These are phyloP conservation scores for Vigna reflexopilosa DNA, from an alignment of 306 rosid genomes.

Conservation along the genomic window DNA sequence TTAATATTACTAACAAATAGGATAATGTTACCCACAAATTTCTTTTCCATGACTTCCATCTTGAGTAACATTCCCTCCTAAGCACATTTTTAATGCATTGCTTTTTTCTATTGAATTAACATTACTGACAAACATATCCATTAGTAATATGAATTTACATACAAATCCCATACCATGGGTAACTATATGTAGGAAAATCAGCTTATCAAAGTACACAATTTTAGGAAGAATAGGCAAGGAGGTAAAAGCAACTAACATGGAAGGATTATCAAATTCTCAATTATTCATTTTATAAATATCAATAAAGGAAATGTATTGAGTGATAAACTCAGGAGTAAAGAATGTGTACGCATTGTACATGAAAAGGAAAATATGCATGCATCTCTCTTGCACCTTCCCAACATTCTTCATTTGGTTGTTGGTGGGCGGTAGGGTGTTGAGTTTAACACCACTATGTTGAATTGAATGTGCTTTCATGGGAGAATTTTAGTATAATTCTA, in stretches of 20 bases:
- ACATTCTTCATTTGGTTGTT: not conserved
- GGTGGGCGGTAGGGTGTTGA: not conserved
- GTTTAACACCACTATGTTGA: not conserved
- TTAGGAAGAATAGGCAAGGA: not conserved
- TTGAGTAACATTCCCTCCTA: too few species aligned
- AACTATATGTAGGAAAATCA: too few species aligned
- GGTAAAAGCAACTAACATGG: constrained; percentile 7
- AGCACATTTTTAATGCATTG: too few species aligned
- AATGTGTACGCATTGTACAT: constrained; percentile 1
- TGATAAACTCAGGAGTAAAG: not conserved
- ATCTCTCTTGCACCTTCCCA: not conserved
- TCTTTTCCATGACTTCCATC: too few species aligned
- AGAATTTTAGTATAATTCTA: not conserved
- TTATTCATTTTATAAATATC: not conserved
- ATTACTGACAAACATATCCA: too few species aligned
- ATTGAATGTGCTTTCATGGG: not conserved
- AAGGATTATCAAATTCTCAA: not conserved
- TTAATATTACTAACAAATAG: too few species aligned
- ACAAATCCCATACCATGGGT: too few species aligned
- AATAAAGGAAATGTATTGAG: not conserved
- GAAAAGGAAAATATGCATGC: constrained; percentile 2
- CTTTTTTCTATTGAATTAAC: too few species aligned
- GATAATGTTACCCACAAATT: too few species aligned
- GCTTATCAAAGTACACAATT: constrained; percentile 13
- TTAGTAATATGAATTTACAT: too few species aligned